These are phyloP conservation scores for Penicillium sp. DNA, from an alignment of 2,329 filamentous ascomycete species.

Conservation along the genomic window DNA sequence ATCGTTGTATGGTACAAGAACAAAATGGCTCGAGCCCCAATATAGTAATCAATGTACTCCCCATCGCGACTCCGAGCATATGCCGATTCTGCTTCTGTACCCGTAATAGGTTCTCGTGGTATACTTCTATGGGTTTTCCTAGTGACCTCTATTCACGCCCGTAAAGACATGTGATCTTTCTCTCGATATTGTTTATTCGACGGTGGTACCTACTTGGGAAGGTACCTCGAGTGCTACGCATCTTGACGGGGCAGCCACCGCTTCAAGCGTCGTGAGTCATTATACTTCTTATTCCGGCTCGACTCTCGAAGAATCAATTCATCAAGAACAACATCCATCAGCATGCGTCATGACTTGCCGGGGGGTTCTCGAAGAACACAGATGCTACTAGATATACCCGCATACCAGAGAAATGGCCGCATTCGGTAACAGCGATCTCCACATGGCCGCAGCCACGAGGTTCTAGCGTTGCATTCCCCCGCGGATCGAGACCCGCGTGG, in stretches of 20 bases:
- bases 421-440: constrained; percentile 1
- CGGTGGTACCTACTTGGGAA: too few relatives aligned
- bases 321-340: neutral
- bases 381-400: neutral
- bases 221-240: neutral
- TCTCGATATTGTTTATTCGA: neutral
- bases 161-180: neutral
- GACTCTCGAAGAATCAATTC: neutral
- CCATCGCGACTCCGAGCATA: too few relatives aligned
- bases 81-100: neutral
- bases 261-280: neutral
- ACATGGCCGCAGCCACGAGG: constrained; percentile 6
- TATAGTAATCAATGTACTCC: too few relatives aligned
- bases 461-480: neutral
- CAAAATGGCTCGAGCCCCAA: too few relatives aligned
- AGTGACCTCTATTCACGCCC: neutral
- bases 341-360: constrained; percentile 2
- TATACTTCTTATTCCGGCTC: neutral
- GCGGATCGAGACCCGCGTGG: neutral
- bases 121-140: neutral
- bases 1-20: too few relatives aligned
- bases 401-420: neutral
- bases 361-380: neutral
- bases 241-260: neutral
- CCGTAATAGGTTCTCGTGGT: neutral